Evolutionary conservation across 768 basidiomycete genomes (phyloP), one percentile per base, ranked within the genome.

Genomic region (Boletus reticulatus): DNA sequence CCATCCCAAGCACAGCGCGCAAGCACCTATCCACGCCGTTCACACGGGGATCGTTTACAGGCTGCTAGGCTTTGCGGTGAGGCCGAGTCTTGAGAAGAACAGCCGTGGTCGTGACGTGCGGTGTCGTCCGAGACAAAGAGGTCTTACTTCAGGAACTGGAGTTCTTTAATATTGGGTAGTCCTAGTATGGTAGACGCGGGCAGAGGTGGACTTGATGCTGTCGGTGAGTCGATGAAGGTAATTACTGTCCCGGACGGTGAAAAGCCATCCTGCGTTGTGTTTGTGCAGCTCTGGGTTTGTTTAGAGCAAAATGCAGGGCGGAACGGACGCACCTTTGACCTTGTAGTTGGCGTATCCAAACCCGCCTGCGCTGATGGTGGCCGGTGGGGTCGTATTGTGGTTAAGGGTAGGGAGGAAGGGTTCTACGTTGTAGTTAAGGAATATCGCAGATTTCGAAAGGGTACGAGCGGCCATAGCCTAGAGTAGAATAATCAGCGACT

Each of bases 331-430:
- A 93, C 95, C 92, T 77, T 98, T 95, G 64, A 96, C 87, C 75
- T 94, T 94, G 78, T 96, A 96, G 71, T 96, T 94, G 20, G 93
- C 94, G 73, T 97, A 98, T 6, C 92, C 92, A 53, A 96, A 75
- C 0, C 92, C 87, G 11, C 95, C 95, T 0, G 89, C 94, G 4
- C 95, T 94, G 24, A 95, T 82, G 2, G 92, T 92, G 27, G 8
- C 27, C 27, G 9, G 27, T 9, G 27, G 27, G 27, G 27, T 29
- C 2, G 27, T 29, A 29, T 29, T 29, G 27, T 29, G 27, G 27
- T 29, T 29, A 9, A 29, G 27, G 27, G 27, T 9, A 29, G 0
- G 8, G 27, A 29, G 27, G 27, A 29, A 29, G 27, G 27, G 27
- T 9, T 29, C 27, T 29, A 29, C 27, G 9, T 29, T 29, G 27